phyloP scores from a whole-genome alignment of 2,329 filamentous ascomycete species.

The Myriosclerotinia duriaeana region DNA sequence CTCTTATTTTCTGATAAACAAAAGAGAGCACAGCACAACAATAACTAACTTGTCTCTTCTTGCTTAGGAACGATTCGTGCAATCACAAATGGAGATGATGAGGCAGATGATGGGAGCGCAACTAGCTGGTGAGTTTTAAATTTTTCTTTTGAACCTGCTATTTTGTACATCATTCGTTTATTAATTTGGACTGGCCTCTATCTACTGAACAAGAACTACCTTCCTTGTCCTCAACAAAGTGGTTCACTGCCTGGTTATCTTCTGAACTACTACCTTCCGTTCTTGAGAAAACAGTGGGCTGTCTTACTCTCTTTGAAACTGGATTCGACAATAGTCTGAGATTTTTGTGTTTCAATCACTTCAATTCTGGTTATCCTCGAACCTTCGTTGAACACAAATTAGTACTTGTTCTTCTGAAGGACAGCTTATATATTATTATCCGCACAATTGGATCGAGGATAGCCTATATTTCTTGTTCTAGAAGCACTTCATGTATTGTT shows the following conservation, averaged over 20 bases:
- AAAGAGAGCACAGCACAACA: neutral
- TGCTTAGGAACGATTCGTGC: neutral
- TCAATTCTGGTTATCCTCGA: neutral
- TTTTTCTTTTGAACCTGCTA: neutral
- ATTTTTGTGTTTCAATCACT: neutral
- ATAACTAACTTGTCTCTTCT: neutral
- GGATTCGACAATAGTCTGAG: neutral
- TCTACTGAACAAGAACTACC: neutral
- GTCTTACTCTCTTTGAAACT: neutral
- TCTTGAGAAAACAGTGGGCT: neutral
- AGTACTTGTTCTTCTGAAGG: neutral
- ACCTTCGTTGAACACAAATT: neutral
- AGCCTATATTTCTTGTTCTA: neutral
- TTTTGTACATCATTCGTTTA: neutral
- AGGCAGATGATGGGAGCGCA: neutral
- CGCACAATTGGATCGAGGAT: neutral
- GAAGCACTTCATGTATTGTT: neutral
- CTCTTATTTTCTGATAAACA: neutral
- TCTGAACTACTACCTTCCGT: neutral
- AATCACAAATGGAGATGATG: neutral
- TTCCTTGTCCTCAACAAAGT: neutral
- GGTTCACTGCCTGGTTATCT: neutral
- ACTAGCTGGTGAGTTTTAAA: neutral
- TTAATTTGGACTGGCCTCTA: neutral
- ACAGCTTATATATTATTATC: neutral